These are phyloP conservation scores for Ambrosiella xylebori DNA, from an alignment of 2,329 filamentous ascomycete genomes.

Conservation along the genomic window DNA sequence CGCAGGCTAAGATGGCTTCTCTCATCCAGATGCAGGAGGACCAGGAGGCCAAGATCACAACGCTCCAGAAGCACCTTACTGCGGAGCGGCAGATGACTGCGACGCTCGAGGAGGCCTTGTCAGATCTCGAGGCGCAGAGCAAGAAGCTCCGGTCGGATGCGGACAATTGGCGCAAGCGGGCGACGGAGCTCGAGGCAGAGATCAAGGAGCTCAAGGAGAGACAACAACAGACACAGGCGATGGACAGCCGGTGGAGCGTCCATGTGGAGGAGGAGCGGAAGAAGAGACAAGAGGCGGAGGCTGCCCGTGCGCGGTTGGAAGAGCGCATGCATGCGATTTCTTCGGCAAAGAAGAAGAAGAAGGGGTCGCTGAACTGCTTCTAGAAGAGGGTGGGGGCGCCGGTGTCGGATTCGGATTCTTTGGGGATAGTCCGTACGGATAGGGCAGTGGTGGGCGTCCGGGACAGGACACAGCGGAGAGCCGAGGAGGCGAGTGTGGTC, in stretches of 20 bases:
- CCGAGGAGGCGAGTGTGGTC: background rate
- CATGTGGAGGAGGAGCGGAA: constrained; percentile 94
- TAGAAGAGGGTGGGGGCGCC: constrained; percentile 28
- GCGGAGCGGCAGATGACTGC: constrained; percentile 93
- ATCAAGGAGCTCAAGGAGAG: constrained; percentile 45
- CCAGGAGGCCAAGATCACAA: constrained; percentile 83
- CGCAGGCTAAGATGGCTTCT: constrained; percentile 30
- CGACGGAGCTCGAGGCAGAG: constrained; percentile 55
- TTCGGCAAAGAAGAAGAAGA: constrained; percentile 86
- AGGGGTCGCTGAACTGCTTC: constrained; percentile 93
- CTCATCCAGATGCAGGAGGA: constrained; percentile 77
- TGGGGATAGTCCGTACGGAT: background rate
- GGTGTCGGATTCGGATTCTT: constrained; percentile 6
- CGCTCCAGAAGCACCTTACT: constrained; percentile 89
- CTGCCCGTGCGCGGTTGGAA: constrained; percentile 74
- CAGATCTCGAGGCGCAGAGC: constrained; percentile 78
- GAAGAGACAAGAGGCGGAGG: constrained; percentile 78
- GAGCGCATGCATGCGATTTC: constrained; percentile 86
- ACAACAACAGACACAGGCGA: constrained; percentile 26
- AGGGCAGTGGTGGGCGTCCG: background rate
- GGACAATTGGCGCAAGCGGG: constrained; percentile 81
- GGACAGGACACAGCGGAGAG: background rate
- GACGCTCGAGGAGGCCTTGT: constrained; percentile 87
- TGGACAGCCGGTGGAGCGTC: constrained; percentile 49
- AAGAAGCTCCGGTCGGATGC: constrained; percentile 84